These are phyloP conservation scores for Sporobolomyces pararoseus DNA, from an alignment of 768 basidiomycete species.

Conservation along the genomic window DNA sequence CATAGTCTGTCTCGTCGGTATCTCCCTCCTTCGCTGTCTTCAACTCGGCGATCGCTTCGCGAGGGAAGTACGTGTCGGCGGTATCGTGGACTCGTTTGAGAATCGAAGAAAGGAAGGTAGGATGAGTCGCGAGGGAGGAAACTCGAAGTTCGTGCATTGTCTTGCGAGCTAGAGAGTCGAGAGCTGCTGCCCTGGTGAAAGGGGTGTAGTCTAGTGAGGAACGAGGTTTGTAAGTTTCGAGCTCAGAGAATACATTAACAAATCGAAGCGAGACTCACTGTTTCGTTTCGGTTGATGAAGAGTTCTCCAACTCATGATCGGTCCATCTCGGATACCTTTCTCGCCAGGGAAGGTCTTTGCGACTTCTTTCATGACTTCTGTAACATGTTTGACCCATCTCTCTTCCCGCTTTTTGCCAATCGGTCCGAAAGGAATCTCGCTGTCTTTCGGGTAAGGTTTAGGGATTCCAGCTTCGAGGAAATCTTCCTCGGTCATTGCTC, in stretches of 20 bases:
- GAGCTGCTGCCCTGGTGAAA: conserved; percentile 29
- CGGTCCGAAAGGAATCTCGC: conserved; percentile 25
- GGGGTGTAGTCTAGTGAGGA: conserved; percentile 40
- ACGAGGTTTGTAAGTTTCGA: background rate
- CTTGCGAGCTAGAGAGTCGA: conserved; percentile 37
- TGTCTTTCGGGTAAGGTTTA: conserved; percentile 36
- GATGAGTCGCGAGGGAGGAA: conserved; percentile 36
- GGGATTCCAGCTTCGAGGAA: conserved; percentile 27
- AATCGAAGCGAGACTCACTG: conserved; percentile 35
- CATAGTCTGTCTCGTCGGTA: conserved; percentile 24
- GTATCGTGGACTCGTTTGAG: conserved; percentile 7
- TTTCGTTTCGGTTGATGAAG: conserved; percentile 39
- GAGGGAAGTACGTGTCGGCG: conserved; percentile 13
- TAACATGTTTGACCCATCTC: conserved; percentile 21
- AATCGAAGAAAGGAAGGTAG: conserved; percentile 18
- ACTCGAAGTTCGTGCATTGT: conserved; percentile 39
- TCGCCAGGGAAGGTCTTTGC: conserved; percentile 30
- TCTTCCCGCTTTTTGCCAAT: conserved; percentile 32
- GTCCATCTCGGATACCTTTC: conserved; percentile 29
- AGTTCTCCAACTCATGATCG: conserved; percentile 35
- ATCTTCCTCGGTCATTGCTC: conserved; percentile 38
- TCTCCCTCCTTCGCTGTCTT: conserved; percentile 1
- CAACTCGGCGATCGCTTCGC: conserved; percentile 25
- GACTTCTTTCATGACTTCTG: conserved; percentile 31
- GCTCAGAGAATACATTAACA: background rate